Percentiles rank a stretch among this genome's conserved stretches.
Evolutionary conservation across 2,329 filamentous ascomycete genomes (phyloP).

Genomic region (Aspergillus sp.): DNA sequence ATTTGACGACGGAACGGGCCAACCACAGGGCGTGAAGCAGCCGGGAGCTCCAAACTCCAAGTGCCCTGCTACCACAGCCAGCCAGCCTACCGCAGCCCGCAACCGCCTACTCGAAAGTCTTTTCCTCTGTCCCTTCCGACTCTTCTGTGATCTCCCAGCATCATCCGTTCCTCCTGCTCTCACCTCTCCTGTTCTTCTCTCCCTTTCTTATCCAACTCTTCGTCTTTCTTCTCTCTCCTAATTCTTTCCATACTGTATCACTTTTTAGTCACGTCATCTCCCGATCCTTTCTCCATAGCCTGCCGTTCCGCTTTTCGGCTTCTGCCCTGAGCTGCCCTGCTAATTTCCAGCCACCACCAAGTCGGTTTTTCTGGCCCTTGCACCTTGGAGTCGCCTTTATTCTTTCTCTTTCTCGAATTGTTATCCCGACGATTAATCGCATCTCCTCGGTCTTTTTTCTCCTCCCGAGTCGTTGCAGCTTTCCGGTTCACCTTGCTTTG

Average conservation of each 20-base stretch:
- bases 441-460: conserved; percentile 17
- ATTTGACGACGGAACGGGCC: neutral
- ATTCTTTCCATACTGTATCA: conserved; percentile 15
- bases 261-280: conserved; percentile 13
- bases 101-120: conserved; percentile 11
- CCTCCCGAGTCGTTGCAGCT: conserved; percentile 17
- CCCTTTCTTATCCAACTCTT: conserved; percentile 19
- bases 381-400: conserved; percentile 18
- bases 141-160: conserved; percentile 1
- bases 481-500: conserved; percentile 16
- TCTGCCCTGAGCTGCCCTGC: conserved; percentile 27
- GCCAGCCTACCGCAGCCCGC: neutral
- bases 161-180: conserved; percentile 6
- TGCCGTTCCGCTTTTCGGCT: conserved; percentile 18
- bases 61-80: neutral
- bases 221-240: conserved; percentile 16
- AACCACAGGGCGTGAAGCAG: conserved; percentile 1
- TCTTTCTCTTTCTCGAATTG: conserved; percentile 20
- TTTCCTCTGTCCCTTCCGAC: conserved; percentile 16
- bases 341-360: conserved; percentile 35
- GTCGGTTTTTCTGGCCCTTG: conserved; percentile 5
- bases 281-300: conserved; percentile 15
- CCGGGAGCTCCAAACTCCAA: conserved; percentile 1
- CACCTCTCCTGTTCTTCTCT: conserved; percentile 24
- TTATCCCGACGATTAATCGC: conserved; percentile 22